Percentiles rank a stretch among this genome's conserved stretches.
phyloP scores from a whole-genome alignment of 257 asterid species.

The Solanum verrucosum region DNA sequence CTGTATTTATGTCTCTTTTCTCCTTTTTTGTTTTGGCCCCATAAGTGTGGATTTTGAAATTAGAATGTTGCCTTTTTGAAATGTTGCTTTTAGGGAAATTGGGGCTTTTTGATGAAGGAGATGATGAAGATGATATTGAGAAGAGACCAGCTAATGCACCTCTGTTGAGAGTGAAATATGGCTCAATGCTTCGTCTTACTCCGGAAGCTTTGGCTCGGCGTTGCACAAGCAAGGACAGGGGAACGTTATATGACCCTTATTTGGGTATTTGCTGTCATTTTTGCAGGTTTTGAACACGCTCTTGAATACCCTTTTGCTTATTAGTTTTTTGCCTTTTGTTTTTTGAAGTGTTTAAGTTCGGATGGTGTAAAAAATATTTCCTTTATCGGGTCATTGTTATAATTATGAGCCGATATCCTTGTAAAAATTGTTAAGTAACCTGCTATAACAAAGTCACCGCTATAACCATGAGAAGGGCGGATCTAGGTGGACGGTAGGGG shows the following conservation, averaged over 20 bases:
- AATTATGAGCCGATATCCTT: background rate
- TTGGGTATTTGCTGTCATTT: constrained; percentile 82
- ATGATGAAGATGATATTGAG: constrained; percentile 16
- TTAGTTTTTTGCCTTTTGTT: background rate
- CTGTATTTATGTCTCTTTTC: background rate
- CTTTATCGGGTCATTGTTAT: background rate
- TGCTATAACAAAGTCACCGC: background rate
- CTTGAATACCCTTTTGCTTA: background rate
- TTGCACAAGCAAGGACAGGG: constrained; percentile 56
- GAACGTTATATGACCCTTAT: constrained; percentile 60
- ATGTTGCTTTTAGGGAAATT: constrained; percentile 12
- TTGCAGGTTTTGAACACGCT: constrained; percentile 49
- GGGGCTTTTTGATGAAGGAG: constrained; percentile 16
- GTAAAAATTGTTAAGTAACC: background rate
- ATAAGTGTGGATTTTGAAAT: background rate
- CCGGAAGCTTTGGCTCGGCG: constrained; percentile 44
- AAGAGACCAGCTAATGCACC: constrained; percentile 21
- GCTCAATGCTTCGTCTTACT: constrained; percentile 15
- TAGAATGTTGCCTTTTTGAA: background rate
- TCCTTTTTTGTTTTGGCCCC: background rate
- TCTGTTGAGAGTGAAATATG: constrained; percentile 11
- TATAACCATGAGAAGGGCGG: no score
- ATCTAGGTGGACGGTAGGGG: no score
- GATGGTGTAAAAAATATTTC: background rate
- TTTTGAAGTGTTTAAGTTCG: background rate